A percentile compares a stretch with the other conserved stretches of the same genome.
Evolutionary conservation across 805 yeast species (phyloP).

Genomic region (Kazachstania psychrophila): DNA sequence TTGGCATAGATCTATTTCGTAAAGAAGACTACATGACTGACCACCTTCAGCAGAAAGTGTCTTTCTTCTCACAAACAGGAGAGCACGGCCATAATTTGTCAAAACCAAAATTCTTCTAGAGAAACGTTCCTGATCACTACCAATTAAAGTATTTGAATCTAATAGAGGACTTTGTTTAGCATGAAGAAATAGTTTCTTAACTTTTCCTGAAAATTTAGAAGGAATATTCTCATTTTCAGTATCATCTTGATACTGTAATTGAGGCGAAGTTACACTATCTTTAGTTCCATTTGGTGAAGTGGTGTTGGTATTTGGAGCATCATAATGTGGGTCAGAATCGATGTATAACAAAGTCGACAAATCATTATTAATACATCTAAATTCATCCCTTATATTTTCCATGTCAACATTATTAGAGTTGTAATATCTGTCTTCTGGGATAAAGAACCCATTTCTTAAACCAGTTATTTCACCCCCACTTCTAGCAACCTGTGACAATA

Average conservation of each 20-base stretch:
- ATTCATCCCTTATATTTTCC: conserved; percentile 13
- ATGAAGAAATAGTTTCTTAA: conserved; percentile 25
- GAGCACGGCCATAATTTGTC: conserved; percentile 55
- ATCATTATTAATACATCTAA: conserved; percentile 5
- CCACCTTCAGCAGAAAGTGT: conserved; percentile 27
- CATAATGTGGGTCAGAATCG: conserved; percentile 5
- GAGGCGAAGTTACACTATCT: background rate
- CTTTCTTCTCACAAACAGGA: conserved; percentile 40
- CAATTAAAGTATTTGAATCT: conserved; percentile 3
- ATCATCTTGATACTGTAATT: background rate
- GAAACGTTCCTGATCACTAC: conserved; percentile 27
- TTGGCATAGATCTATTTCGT: conserved; percentile 47
- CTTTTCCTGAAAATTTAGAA: conserved; percentile 17
- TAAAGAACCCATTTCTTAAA: conserved; percentile 29
- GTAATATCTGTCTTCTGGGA: conserved; percentile 28
- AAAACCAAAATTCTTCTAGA: conserved; percentile 45
- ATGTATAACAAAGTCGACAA: conserved; percentile 3
- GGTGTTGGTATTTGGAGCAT: background rate
- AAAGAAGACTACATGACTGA: conserved; percentile 36
- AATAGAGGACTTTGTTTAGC: conserved; percentile 16
- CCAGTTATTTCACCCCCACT: conserved; percentile 38
- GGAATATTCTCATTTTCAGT: conserved; percentile 5
- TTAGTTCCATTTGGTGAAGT: background rate
- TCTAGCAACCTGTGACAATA: conserved; percentile 38
- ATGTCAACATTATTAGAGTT: conserved; percentile 15